A percentile compares a stretch with the other conserved stretches of the same genome.
phyloP scores from a whole-genome alignment of 2,329 filamentous ascomycete species.

The Aspergillus sojae region DNA sequence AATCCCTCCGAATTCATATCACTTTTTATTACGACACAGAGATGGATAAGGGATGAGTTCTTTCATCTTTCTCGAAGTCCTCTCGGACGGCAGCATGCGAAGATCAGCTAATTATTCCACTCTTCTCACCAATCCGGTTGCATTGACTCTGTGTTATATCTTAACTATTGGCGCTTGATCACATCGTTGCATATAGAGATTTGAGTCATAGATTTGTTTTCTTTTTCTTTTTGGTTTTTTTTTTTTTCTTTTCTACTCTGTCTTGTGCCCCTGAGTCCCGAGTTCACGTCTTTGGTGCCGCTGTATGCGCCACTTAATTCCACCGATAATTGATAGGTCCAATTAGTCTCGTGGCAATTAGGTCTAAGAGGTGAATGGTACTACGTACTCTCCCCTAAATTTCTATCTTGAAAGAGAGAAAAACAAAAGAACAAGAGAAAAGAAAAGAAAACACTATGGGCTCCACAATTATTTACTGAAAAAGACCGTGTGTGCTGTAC shows the following conservation, averaged over 20 bases:
- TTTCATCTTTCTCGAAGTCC: not conserved
- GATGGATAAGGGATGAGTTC: not conserved
- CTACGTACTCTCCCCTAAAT: not conserved
- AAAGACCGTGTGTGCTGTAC: too few relatives aligned
- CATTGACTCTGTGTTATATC: not conserved
- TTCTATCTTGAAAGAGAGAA: too few relatives aligned
- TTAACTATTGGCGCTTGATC: not conserved
- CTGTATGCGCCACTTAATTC: constrained; percentile 6
- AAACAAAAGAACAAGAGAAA: too few relatives aligned
- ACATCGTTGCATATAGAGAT: not conserved
- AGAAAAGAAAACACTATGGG: not conserved
- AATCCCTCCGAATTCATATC: not conserved
- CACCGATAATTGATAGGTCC: not conserved
- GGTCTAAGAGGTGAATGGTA: not conserved
- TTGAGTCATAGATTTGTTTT: not conserved
- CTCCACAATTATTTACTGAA: too few relatives aligned
- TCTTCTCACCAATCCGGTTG: not conserved
- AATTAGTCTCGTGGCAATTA: not conserved
- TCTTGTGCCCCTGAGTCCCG: constrained; percentile 1
- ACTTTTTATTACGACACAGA: not conserved
- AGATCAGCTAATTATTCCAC: not conserved
- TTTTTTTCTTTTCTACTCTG: not conserved
- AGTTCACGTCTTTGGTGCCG: not conserved
- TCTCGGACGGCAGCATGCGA: not conserved
- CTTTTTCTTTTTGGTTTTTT: too few relatives aligned